Evolutionary conservation across 495 filamentous ascomycete genomes (phyloP).

Genomic region (Hypoxylon fragiforme): DNA sequence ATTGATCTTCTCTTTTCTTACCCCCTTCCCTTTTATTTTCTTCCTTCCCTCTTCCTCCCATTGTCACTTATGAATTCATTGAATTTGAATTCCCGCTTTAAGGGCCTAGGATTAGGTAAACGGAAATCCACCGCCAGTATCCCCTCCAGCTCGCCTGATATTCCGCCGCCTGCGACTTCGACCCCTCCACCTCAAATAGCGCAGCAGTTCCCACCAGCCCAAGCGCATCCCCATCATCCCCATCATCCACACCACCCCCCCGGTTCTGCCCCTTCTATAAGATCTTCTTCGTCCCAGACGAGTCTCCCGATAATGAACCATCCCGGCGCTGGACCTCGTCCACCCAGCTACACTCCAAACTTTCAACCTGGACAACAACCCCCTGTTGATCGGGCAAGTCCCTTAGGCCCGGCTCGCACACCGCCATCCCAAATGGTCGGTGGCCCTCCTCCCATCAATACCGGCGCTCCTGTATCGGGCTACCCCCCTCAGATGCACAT

Average conservation of each 20-base stretch:
- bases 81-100: constrained; percentile 65
- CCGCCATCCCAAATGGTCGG: constrained; percentile 66
- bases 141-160: constrained; percentile 41
- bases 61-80: constrained; percentile 61
- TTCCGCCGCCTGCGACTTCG: constrained; percentile 42
- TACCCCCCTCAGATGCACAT: constrained; percentile 59
- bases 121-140: constrained; percentile 56
- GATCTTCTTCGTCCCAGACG: constrained; percentile 51
- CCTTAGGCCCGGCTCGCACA: constrained; percentile 51
- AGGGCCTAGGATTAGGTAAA: constrained; percentile 62
- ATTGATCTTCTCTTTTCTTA: constrained; percentile 15
- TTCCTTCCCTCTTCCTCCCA: constrained; percentile 16
- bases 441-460: constrained; percentile 74
- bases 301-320: constrained; percentile 62
- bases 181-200: constrained; percentile 52
- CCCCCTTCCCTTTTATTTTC: constrained; percentile 31
- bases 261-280: constrained; percentile 47
- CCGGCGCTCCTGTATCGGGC: constrained; percentile 54
- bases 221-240: constrained; percentile 19
- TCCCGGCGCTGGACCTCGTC: constrained; percentile 60
- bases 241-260: constrained; percentile 43
- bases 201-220: constrained; percentile 38
- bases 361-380: constrained; percentile 58
- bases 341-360: constrained; percentile 75
- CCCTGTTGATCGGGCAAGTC: constrained; percentile 55